These are phyloP conservation scores for Wickerhamiella spandovensis DNA, from an alignment of 805 yeast genomes.

Conservation along the genomic window DNA sequence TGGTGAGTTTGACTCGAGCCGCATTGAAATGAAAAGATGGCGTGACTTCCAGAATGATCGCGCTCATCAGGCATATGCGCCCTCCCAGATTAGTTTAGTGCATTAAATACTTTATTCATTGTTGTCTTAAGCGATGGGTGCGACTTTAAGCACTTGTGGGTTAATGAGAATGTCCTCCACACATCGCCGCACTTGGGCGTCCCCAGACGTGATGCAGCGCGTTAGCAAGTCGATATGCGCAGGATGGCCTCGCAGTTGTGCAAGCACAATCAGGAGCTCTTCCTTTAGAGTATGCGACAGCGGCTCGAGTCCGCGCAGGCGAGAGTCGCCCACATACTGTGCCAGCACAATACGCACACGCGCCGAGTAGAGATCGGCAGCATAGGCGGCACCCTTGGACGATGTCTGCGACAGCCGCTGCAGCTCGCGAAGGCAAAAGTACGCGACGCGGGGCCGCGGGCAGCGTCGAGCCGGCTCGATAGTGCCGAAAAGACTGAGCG, in stretches of 20 bases:
- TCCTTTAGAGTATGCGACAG: conserved; percentile 48
- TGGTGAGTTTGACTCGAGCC: conserved; percentile 86
- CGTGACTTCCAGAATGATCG: conserved; percentile 78
- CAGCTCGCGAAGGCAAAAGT: conserved; percentile 43
- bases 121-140: not conserved
- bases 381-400: not conserved
- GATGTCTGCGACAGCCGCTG: conserved; percentile 26
- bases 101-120: not conserved
- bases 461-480: conserved; percentile 37
- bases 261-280: conserved; percentile 36
- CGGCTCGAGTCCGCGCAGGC: conserved; percentile 48
- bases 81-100: not conserved
- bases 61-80: conserved; percentile 16
- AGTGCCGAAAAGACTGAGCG: conserved; percentile 38
- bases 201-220: conserved; percentile 8
- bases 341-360: conserved; percentile 35
- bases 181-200: conserved; percentile 4
- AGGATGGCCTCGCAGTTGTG: conserved; percentile 5
- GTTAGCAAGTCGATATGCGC: conserved; percentile 3
- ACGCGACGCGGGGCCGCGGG: conserved; percentile 37
- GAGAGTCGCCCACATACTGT: conserved; percentile 50
- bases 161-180: conserved; percentile 6
- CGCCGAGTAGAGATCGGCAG: not conserved
- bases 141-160: not conserved
- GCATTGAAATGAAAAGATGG: conserved; percentile 88